Conservation (phyloP, 2,329 filamentous ascomycete genomes). For the Cladosporium sphaerospermum region DNA sequence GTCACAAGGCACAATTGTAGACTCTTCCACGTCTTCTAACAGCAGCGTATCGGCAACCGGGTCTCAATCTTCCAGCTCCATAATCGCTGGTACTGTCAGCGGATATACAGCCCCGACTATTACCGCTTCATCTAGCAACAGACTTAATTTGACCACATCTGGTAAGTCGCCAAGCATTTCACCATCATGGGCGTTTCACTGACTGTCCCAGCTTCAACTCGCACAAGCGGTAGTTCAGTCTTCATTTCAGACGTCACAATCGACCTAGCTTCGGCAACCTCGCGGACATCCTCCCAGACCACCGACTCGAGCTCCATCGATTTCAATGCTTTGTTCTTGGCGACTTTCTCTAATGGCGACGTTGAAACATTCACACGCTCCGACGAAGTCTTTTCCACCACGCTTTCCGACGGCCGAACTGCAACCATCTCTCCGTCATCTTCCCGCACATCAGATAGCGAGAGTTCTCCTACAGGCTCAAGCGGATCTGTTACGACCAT, state of each 20-base stretch:
- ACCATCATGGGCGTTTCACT: conserved; percentile 4
- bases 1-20: neutral
- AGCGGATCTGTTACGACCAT: conserved; percentile 6
- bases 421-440: conserved; percentile 21
- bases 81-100: neutral
- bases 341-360: conserved; percentile 22
- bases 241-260: conserved; percentile 19
- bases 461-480: neutral
- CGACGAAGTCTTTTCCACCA: conserved; percentile 21
- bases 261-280: conserved; percentile 4
- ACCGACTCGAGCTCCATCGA: conserved; percentile 8
- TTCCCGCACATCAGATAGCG: neutral
- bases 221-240: conserved; percentile 15
- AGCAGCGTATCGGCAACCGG: conserved; percentile 2
- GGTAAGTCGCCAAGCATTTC: conserved; percentile 14
- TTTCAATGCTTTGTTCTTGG: conserved; percentile 16
- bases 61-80: neutral
- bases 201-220: conserved; percentile 17
- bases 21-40: conserved; percentile 6
- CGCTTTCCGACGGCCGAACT: conserved; percentile 19
- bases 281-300: neutral
- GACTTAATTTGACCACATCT: conserved; percentile 21
- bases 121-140: neutral
- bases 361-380: conserved; percentile 20
- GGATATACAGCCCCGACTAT: neutral